Base-by-base conservation (phyloP, 2,329 filamentous ascomycete species). In the Knoxdaviesia capensis region DNA sequence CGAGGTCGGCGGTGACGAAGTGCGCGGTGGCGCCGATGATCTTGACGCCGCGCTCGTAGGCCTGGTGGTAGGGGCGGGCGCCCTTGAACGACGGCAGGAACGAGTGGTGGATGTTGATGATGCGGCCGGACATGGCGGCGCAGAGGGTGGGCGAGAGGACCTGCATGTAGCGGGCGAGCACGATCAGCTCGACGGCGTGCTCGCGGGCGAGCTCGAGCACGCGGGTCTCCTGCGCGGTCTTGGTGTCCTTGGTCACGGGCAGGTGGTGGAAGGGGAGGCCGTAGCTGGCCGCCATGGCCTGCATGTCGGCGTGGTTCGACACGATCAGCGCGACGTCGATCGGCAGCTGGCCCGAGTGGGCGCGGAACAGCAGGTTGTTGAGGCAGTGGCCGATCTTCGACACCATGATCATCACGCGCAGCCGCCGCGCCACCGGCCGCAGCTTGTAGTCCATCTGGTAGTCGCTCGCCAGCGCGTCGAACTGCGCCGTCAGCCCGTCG, bases 71-170 rank as follows among this genome's bases (percentile, higher is more conserved):
- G 3, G 83, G 83, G 61, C 84, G 85, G 31, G 83, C 83, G 46
- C 83, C 83, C 68, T 90, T 90, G 72, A 90, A 90, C 7, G 71
- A 78, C 0, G 83, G 83, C 67, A 90, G 58, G 71, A 90, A 90
- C 50, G 73, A 80, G 63, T 90, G 83, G 63, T 90, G 83, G 59
- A 90, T 88, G 63, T 90, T 90, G 77, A 90, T 88, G 62, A 90
- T 90, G 56, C 62, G 77, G 45, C 83, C 83, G 41, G 75, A 85
- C 54, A 65, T 67, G 71, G 85, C 88, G 11, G 81, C 82, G 0
- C 63, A 90, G 31, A 59, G 68, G 1, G 73, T 78, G 0, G 61
- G 66, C 0, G 74, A 75, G 49, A 66, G 88, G 38, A 58, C 65
- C 44, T 59, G 63, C 31, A 87, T 90, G 59, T 90, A 90, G 45